Conservation (phyloP, 345 rosid species). For the Triadica sebifera region DNA sequence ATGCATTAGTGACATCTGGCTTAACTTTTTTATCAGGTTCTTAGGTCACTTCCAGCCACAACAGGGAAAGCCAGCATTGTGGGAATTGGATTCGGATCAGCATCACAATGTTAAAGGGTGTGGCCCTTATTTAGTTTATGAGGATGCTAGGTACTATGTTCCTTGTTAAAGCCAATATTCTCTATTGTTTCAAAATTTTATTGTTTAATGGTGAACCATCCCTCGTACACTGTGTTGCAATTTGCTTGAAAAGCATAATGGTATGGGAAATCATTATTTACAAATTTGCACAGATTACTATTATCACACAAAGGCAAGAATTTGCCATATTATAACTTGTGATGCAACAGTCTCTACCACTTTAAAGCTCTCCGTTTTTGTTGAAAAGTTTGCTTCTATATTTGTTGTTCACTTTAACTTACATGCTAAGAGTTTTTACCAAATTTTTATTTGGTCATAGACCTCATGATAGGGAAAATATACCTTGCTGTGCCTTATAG, state of each 20-base stretch:
- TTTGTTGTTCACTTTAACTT: no score
- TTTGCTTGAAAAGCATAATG: not conserved
- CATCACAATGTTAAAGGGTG: constrained; percentile 52
- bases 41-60: constrained; percentile 97
- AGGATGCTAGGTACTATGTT: constrained; percentile 45
- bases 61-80: constrained; percentile 74
- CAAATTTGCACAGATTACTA: not conserved
- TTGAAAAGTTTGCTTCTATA: not conserved
- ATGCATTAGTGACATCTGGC: constrained; percentile 13
- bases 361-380: not conserved
- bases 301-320: not conserved
- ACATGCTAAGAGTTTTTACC: no score
- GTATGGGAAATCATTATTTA: not conserved
- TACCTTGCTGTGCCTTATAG: no score
- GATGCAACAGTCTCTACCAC: not conserved
- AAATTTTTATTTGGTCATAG: no score
- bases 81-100: constrained; percentile 88
- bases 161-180: constrained; percentile 1
- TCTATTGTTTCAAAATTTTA: not conserved
- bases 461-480: no score
- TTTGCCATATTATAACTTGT: not conserved
- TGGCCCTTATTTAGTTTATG: constrained; percentile 37
- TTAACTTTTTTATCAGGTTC: constrained; percentile 50
- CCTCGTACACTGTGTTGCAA: not conserved
- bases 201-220: not conserved